A percentile compares a stretch with the other conserved stretches of the same genome.
Evolutionary conservation across 2,329 filamentous ascomycete species (phyloP).

Genomic region (Cyanodermella asteris): DNA sequence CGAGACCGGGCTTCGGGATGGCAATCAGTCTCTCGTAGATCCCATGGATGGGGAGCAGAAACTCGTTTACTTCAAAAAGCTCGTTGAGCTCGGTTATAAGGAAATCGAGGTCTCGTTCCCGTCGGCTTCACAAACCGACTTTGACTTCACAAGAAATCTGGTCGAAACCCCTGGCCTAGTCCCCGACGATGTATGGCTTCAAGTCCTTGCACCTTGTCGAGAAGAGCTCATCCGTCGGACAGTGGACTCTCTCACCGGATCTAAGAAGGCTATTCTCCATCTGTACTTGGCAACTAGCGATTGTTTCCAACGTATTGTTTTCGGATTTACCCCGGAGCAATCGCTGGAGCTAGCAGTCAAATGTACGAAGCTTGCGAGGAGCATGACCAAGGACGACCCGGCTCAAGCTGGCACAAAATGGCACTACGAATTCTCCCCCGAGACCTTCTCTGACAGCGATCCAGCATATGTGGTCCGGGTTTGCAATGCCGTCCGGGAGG

Average conservation of each 20-base stretch:
- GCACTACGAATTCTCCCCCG: conserved; percentile 27
- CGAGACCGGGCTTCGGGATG: conserved; percentile 10
- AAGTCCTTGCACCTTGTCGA: conserved; percentile 23
- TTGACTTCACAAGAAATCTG: conserved; percentile 10
- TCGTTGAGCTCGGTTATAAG: conserved; percentile 11
- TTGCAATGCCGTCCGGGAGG: conserved; percentile 81
- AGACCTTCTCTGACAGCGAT: conserved; percentile 68
- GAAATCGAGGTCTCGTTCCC: conserved; percentile 13
- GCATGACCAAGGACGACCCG: conserved; percentile 66
- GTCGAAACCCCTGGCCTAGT: conserved; percentile 8
- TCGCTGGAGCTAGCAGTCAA: conserved; percentile 60
- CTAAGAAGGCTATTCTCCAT: conserved; percentile 86
- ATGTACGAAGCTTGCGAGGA: conserved; percentile 69
- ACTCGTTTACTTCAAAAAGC: conserved; percentile 11
- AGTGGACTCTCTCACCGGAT: conserved; percentile 67
- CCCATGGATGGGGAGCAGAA: conserved; percentile 9
- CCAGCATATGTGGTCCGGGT: conserved; percentile 65
- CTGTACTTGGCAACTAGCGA: conserved; percentile 91
- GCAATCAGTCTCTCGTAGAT: conserved; percentile 10
- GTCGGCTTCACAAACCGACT: conserved; percentile 12
- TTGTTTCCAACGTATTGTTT: conserved; percentile 83
- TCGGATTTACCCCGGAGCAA: conserved; percentile 67
- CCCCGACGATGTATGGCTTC: conserved; percentile 11
- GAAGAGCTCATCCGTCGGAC: conserved; percentile 77
- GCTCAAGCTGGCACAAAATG: conserved; percentile 31